phyloP scores from a whole-genome alignment of 768 basidiomycete species.

The Russula brevipes region DNA sequence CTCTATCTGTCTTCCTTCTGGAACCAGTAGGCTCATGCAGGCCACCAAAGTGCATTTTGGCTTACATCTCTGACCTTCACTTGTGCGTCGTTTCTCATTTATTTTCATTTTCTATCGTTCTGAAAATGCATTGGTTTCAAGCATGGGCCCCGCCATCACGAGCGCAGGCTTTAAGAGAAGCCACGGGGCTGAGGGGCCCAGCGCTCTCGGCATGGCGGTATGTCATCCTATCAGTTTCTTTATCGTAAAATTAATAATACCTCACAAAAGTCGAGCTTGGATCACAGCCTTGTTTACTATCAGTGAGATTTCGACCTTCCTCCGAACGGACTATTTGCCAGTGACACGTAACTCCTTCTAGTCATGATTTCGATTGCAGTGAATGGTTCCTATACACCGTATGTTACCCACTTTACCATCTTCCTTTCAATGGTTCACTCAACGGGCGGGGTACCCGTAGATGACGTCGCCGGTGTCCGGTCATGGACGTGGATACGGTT shows the following conservation, averaged over 20 bases:
- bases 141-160: too few species aligned
- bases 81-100: too few species aligned
- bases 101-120: neutral
- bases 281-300: too few species aligned
- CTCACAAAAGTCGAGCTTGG: too few species aligned
- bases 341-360: slow-evolving; percentile 30
- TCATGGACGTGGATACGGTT: slow-evolving; percentile 5
- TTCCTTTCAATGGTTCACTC: too few species aligned
- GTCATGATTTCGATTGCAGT: slow-evolving; percentile 67
- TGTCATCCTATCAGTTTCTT: neutral
- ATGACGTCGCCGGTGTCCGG: neutral
- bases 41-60: too few species aligned
- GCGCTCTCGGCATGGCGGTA: slow-evolving; percentile 57
- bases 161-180: slow-evolving; percentile 26
- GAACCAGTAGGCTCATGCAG: too few species aligned
- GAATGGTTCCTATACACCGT: slow-evolving; percentile 51
- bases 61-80: too few species aligned
- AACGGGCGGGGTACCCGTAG: neutral
- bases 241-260: too few species aligned
- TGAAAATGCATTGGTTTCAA: slow-evolving; percentile 16
- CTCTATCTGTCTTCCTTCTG: too few species aligned
- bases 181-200: slow-evolving; percentile 37
- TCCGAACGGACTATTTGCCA: neutral
- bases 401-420: too few species aligned
- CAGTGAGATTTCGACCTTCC: too few species aligned